Base-by-base conservation (phyloP, 768 basidiomycete genomes). In the Calocybe indica region DNA sequence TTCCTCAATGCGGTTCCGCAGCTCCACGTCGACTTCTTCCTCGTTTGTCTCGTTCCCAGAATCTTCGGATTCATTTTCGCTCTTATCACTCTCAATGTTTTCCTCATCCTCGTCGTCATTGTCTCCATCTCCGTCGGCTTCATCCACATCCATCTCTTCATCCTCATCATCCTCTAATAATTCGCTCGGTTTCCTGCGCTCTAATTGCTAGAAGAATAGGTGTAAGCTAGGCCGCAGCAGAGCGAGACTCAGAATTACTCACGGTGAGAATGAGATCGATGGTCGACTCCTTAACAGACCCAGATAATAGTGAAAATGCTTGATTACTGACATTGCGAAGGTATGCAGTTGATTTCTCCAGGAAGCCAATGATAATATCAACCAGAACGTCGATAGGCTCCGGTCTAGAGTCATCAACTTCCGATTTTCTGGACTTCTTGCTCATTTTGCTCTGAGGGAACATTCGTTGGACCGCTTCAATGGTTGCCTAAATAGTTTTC, bases 321-420 rank as follows among this genome's bases (percentile, higher is more conserved):
- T 88, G 80, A 44, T 85, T 92, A 5, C 86, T 88, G 22, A 92
- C 71, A 2, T 82, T 79, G 31, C 92, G 83, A 66, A 88, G 74
- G 62, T 87, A 94, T 36, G 83, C 79, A 5, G 84, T 87, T 2
- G 85, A 83, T 49, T 85, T 79, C 61, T 97, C 92, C 34, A 99
- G 67, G 59, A 89, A 85, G 5, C 91, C 91, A 41, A 99, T 89
- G 43, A 97, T 80, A n/a, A 78, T 76, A 60, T 97, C 93, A 32
- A 94, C 82, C 36, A 97, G 74, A 38, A 92, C 66, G 52, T 96
- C 92, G 46, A 94, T 80, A 1, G 92, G 83, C 41, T 78, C 77
- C 1, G 76, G 71, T 3, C 68, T 69, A 7, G 53, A 34, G 7
- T 71, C 71, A 10, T 72, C 72, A 49, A 56, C 59, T 35, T 56